phyloP scores from a whole-genome alignment of 108 stramenopile species.

The Pseudonitzschia delicatissima region DNA sequence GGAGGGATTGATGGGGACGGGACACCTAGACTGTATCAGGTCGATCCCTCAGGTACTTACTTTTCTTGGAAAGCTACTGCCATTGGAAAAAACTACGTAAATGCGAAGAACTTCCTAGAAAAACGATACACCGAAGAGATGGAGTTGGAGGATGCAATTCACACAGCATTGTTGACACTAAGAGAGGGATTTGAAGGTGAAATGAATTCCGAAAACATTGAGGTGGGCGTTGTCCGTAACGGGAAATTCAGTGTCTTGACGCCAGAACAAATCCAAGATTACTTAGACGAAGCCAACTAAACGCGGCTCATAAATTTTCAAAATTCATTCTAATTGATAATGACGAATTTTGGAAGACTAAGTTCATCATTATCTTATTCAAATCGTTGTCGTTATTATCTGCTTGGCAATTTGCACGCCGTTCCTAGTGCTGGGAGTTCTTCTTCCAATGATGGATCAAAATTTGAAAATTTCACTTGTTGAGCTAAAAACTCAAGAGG shows the following conservation, averaged over 20 bases:
- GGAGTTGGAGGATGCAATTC: conserved; percentile 99
- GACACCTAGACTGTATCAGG: conserved; percentile 91
- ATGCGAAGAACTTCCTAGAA: conserved; percentile 98
- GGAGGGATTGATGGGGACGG: conserved; percentile 96
- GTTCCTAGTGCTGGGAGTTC: conserved; percentile 34
- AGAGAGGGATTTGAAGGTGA: conserved; percentile 99
- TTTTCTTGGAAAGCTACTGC: conserved; percentile 99
- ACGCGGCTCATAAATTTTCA: neutral
- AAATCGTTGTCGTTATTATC: neutral
- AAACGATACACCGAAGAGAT: conserved; percentile 94
- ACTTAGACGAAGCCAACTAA: conserved; percentile 92
- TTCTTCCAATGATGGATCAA: conserved; percentile 34
- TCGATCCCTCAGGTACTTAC: conserved; percentile 97
- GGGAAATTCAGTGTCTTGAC: conserved; percentile 93
- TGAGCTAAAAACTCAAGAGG: conserved; percentile 37
- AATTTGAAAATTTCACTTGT: conserved; percentile 28
- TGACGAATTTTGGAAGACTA: neutral
- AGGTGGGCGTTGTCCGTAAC: conserved; percentile 93
- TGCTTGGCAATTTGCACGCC: conserved; percentile 13
- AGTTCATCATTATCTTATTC: neutral
- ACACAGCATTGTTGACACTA: conserved; percentile 96
- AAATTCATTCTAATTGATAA: neutral
- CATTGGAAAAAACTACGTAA: conserved; percentile 97
- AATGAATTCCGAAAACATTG: conserved; percentile 98
- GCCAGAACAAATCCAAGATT: conserved; percentile 98